Percentiles rank a stretch among this genome's conserved stretches.
phyloP scores from a whole-genome alignment of 495 filamentous ascomycete genomes.

The Neurospora sp. region DNA sequence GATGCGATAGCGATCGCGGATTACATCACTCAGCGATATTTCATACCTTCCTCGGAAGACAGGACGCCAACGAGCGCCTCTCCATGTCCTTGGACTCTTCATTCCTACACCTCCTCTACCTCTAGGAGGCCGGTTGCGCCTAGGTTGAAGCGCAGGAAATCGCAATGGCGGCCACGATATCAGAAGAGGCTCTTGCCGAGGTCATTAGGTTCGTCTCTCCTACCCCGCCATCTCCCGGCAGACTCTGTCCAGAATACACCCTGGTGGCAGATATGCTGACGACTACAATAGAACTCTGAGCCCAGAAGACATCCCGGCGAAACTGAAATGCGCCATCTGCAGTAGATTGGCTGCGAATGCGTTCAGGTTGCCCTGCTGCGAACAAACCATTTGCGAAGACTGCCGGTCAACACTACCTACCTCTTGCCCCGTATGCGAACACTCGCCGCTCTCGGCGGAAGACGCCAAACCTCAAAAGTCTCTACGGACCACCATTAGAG shows the following conservation, averaged over 20 bases:
- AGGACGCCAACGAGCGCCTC: not conserved
- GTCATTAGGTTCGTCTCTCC: conserved; percentile 27
- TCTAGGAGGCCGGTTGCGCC: conserved; percentile 5
- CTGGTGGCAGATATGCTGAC: conserved; percentile 11
- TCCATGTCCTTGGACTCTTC: not conserved
- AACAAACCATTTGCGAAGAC: conserved; percentile 83
- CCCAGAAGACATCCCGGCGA: conserved; percentile 82
- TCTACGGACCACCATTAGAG: conserved; percentile 77
- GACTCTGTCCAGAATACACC: not conserved
- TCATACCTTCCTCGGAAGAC: not conserved
- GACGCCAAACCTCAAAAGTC: conserved; percentile 84
- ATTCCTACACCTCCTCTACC: not conserved
- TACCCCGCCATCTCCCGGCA: not conserved
- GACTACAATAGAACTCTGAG: conserved; percentile 53
- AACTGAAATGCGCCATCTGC: conserved; percentile 89
- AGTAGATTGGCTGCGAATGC: conserved; percentile 86
- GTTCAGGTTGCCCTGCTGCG: conserved; percentile 86
- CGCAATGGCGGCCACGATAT: conserved; percentile 16
- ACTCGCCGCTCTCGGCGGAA: conserved; percentile 71
- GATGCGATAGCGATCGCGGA: not conserved
- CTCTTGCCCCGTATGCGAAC: conserved; percentile 86
- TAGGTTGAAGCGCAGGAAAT: conserved; percentile 4
- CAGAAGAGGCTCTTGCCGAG: conserved; percentile 20
- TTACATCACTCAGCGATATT: not conserved
- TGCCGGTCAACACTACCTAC: conserved; percentile 72